Base-by-base conservation (phyloP, 306 rosid species). In the Acacia acuminata region DNA sequence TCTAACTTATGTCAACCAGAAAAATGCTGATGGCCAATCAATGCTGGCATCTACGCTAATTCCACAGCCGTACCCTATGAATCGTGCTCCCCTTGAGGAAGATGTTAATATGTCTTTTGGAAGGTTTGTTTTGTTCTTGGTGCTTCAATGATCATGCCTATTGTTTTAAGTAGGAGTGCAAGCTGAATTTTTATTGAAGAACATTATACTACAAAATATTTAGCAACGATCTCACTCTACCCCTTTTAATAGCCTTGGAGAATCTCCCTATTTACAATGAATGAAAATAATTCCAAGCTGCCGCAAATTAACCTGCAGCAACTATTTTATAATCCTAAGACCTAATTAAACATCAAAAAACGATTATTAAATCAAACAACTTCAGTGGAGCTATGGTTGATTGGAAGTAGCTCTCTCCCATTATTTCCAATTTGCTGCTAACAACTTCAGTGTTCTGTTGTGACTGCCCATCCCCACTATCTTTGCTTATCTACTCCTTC, bases 101-200 rank as follows among this genome's bases (percentile, higher is more conserved):
- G 98, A 94, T 84, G 90, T 93, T 72, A 88, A 92, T 85, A 91
- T 94, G 98, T 90, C 98, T 36, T 94, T 93, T 89, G 98, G 98
- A 92, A 94, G 97, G 98, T 94, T 83, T 75, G 88, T 89, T 77
- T 64, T 80, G 82, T 78, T 56, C 75, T 15, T 68, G 40, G 70
- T 86, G 44, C 81, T 56, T 82, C 73, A 50, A 34, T 64, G 68
- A 80, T 20, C 76, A 51, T 73, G 11, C 43, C 77, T 76, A 43
- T 51, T 58, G 65, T 10, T 58, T 9, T 22, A 58, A 22, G 12
- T 22, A 58, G 65, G 65, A 22, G 3, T 10, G 7, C 15, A 58
- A 10, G 32, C 30, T 58, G 27, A 9, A n/a, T 22, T 22, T 58
- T 58, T 10, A 4, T 58, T 56, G 24, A 20, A 20, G 61, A 55